A percentile compares a stretch with the other conserved stretches of the same genome.
Conservation (phyloP, 2,329 filamentous ascomycete genomes). For the Allantophomopsis cytisporea region DNA sequence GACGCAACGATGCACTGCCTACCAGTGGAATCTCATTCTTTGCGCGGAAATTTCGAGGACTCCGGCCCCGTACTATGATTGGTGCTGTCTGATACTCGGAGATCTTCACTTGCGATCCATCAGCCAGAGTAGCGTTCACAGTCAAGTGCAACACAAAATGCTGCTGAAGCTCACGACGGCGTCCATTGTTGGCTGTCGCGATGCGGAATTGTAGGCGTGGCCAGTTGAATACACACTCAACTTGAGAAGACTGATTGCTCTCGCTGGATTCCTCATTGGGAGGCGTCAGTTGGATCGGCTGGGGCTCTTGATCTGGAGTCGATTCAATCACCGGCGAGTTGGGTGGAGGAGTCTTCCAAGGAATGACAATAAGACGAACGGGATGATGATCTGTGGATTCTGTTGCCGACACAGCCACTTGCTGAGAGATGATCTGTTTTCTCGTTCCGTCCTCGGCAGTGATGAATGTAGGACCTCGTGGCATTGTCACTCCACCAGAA, state of each 20-base stretch:
- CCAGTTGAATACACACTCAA: slow-evolving; percentile 79
- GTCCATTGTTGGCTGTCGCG: slow-evolving; percentile 91
- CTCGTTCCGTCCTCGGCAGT: slow-evolving; percentile 75
- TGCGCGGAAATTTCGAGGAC: slow-evolving; percentile 88
- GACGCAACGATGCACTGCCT: not conserved
- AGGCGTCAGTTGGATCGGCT: slow-evolving; percentile 62
- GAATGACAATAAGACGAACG: slow-evolving; percentile 90
- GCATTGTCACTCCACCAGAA: slow-evolving; percentile 74
- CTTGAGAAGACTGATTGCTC: slow-evolving; percentile 59
- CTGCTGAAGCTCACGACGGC: slow-evolving; percentile 88
- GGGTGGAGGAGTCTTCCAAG: slow-evolving; percentile 90
- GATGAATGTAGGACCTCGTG: slow-evolving; percentile 64
- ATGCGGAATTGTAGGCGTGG: slow-evolving; percentile 85
- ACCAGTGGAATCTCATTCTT: slow-evolving; percentile 77
- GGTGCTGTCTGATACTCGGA: slow-evolving; percentile 78
- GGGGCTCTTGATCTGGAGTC: slow-evolving; percentile 69
- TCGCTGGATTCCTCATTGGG: slow-evolving; percentile 27
- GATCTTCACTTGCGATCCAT: slow-evolving; percentile 68
- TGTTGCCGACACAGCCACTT: slow-evolving; percentile 81
- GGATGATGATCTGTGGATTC: slow-evolving; percentile 89
- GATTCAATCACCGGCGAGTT: slow-evolving; percentile 56
- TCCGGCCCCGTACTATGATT: slow-evolving; percentile 86
- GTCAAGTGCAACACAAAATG: slow-evolving; percentile 88
- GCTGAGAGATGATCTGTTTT: slow-evolving; percentile 68
- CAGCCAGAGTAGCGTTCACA: slow-evolving; percentile 70